A percentile compares a stretch with the other conserved stretches of the same genome.
phyloP scores from a whole-genome alignment of 768 basidiomycete species.

The Asterophora parasitica region DNA sequence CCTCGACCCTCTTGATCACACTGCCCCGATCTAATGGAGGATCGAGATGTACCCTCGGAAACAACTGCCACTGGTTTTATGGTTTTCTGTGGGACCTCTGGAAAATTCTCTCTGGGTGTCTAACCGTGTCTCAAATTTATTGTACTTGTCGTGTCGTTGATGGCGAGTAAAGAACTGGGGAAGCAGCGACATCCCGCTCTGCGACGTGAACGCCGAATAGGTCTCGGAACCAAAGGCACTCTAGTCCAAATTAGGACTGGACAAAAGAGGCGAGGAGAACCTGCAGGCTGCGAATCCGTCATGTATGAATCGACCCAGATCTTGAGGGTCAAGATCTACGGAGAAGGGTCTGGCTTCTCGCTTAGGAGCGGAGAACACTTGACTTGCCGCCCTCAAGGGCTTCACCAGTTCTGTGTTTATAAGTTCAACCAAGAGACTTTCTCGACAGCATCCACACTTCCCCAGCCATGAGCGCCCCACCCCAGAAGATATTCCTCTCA shows the following conservation, averaged over 20 bases:
- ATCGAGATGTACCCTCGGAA: conserved; percentile 1
- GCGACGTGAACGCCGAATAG: conserved; percentile 6
- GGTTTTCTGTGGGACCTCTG: neutral
- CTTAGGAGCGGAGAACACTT: conserved; percentile 9
- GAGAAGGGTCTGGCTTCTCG: conserved; percentile 4
- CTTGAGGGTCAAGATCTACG: conserved; percentile 3
- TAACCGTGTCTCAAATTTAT: conserved; percentile 3
- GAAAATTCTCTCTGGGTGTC: neutral
- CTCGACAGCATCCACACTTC: neutral
- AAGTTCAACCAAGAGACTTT: neutral
- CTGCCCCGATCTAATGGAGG: neutral
- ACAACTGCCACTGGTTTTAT: too few relatives aligned
- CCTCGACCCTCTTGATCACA: neutral
- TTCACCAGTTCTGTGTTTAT: conserved; percentile 8
- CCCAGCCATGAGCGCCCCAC: neutral
- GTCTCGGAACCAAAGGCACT: conserved; percentile 9
- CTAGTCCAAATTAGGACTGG: conserved; percentile 13
- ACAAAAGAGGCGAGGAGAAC: conserved; percentile 11
- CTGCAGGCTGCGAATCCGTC: conserved; percentile 7
- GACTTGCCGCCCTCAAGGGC: conserved; percentile 4
- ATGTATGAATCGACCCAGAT: conserved; percentile 13
- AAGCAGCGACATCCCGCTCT: conserved; percentile 7
- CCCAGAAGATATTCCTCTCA: conserved; percentile 7
- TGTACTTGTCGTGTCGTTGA: conserved; percentile 2
- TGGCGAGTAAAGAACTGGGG: conserved; percentile 8